Base-by-base conservation (phyloP, 345 rosid species). In the Isatis tinctoria region DNA sequence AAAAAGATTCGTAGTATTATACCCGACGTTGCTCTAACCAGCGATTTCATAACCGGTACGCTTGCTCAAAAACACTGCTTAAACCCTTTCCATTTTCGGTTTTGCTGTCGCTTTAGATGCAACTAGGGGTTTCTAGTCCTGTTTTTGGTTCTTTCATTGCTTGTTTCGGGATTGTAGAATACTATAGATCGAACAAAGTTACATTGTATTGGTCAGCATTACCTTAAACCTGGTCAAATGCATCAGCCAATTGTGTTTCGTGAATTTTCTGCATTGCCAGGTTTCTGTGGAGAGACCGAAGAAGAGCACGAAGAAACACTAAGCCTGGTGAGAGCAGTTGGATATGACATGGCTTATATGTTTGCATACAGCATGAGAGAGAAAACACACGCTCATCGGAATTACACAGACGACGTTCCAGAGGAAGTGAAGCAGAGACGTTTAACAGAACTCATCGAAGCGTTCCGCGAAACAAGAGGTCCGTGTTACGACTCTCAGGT, bases 361-460 rank as follows among this genome's bases (percentile, higher is more conserved):
- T 91, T 94, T 86, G 97, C 98, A 44, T 94, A 91, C 77, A 94
- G 96, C 86, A 91, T 91, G 97, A 81, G 97, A 65, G 97, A 91
- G 76, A 94, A 89, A 70, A 90, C 97, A 0, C 96, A 91, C 79
- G 98, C 98, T 27, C 89, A 94, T 36, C 74, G 96, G 69, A 84
- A 86, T 43, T 94, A 87, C 69, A 74, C 54, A 2, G 97, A 91
- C 65, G 92, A 88, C 40, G 92, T 94, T 64, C 86, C 97, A 5
- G 96, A 90, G 60, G 88, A 86, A 62, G 87, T 94, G 59, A 91
- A 94, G 77, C 93, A 90, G 69, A 86, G 97, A 81, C 87, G 97
- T 76, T 89, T 94, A 48, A 72, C 86, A 5, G 97, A 94, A 80
- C 87, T 94, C 20, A 87, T 94, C 1, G 82, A 85, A 76, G 87